Base-by-base conservation (phyloP, 495 filamentous ascomycete genomes). In the Aspergillus carlsbadensis region DNA sequence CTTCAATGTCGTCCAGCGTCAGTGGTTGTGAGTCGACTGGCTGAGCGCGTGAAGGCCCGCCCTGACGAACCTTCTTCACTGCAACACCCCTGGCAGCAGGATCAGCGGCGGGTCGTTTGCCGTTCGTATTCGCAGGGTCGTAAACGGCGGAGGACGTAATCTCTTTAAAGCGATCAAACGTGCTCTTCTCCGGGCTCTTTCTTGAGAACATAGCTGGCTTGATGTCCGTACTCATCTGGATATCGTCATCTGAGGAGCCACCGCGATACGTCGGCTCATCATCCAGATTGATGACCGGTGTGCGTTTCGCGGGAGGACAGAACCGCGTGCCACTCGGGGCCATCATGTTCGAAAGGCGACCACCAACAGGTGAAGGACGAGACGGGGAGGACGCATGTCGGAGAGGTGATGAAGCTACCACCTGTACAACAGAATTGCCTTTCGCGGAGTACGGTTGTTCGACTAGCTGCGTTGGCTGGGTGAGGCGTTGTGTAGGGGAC, bases 351-450 rank as follows among this genome's bases (percentile, higher is more conserved):
- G 82, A 82, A 15, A 91, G 64, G 22, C 71, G 52, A 39, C 77
- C 78, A 41, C 61, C 70, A 48, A 51, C 50, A 18, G 57, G 44
- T 18, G 59, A 54, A 20, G 66, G 68, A 24, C 70, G 66, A 33
- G 74, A 68, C 33, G 82, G 80, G 39, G 81, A 81, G 18, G 78
- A 73, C 15, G 70, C 59, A 14, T 77, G 68, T 33, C 75, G 77
- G 48, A 84, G 78, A 1, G 90, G 89, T 1, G 91, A 94, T n/a
- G 91, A 94, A 10, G 87, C 88, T 26, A 84, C 84, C 2, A 97
- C 92, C 64, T 96, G 91, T 37, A 97, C 78, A 10, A 85, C 71
- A 4, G 87, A 80, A 42, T 62, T 66, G 42, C 63, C 47, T 7
- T 61, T 60, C 0, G 56, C 58, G 34, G 68, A 63, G 34, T 69